Evolutionary conservation across 2,329 filamentous ascomycete species (phyloP).

Genomic region (Furcasterigmium furcatum): DNA sequence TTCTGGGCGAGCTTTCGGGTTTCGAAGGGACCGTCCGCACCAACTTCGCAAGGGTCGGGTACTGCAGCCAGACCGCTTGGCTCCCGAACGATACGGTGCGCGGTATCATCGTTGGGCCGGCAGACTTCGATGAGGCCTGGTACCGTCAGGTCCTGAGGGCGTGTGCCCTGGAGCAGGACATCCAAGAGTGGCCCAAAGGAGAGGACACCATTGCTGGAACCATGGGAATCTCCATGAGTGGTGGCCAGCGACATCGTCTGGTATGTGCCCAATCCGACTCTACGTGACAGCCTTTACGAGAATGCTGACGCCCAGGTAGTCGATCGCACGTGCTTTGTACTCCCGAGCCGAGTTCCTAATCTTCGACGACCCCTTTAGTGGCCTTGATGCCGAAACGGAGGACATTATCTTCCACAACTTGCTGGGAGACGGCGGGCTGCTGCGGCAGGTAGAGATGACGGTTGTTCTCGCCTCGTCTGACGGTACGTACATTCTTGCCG

Average conservation of each 20-base stretch:
- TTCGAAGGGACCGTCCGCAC: slow-evolving; percentile 12
- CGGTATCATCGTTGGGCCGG: slow-evolving; percentile 26
- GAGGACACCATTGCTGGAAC: slow-evolving; percentile 29
- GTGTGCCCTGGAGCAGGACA: slow-evolving; percentile 28
- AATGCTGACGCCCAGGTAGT: slow-evolving; percentile 4
- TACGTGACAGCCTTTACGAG: too few species aligned
- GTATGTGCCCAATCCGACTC: not conserved
- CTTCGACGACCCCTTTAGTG: slow-evolving; percentile 28
- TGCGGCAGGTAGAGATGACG: slow-evolving; percentile 15
- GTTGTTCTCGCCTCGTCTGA: slow-evolving; percentile 11
- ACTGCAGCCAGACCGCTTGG: slow-evolving; percentile 23
- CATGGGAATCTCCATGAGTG: slow-evolving; percentile 31
- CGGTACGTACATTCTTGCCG: not conserved
- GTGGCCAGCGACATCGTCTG: slow-evolving; percentile 31
- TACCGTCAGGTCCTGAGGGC: slow-evolving; percentile 26
- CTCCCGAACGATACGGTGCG: slow-evolving; percentile 24
- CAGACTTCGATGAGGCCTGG: slow-evolving; percentile 20
- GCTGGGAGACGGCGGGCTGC: slow-evolving; percentile 16
- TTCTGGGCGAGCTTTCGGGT: slow-evolving; percentile 21
- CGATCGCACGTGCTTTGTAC: slow-evolving; percentile 24
- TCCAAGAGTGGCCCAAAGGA: slow-evolving; percentile 22
- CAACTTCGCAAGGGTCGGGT: slow-evolving; percentile 15
- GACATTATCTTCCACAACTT: slow-evolving; percentile 17
- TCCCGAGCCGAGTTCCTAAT: slow-evolving; percentile 17
- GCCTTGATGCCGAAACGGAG: slow-evolving; percentile 22